phyloP scores from a whole-genome alignment of 2,329 filamentous ascomycete species.

The Colletotrichum sp. region DNA sequence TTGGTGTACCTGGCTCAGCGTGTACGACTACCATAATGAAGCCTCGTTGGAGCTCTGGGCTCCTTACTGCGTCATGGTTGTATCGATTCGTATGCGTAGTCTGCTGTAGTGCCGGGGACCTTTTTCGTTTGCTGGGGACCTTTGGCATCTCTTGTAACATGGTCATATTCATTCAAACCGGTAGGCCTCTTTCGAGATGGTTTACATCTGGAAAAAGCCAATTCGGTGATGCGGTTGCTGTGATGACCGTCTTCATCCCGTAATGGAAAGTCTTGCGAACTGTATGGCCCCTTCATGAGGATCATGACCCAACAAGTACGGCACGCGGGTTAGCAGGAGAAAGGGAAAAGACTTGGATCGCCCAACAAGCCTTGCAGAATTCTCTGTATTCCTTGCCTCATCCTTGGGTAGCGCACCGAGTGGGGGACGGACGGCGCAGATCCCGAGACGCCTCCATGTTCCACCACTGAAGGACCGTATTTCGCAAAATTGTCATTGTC shows the following conservation, averaged over 20 bases:
- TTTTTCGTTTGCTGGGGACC: not conserved
- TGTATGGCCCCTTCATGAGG: not conserved
- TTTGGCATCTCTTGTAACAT: not conserved
- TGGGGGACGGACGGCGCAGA: not conserved
- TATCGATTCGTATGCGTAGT: not conserved
- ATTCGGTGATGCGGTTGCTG: not conserved
- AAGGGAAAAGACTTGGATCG: not conserved
- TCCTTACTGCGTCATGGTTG: not conserved
- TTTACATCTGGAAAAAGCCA: not conserved
- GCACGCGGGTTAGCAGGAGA: not conserved
- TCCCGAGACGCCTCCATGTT: not conserved
- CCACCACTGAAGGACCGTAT: not conserved
- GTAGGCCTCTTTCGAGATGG: not conserved
- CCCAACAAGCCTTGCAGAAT: not conserved
- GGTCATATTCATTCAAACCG: not conserved
- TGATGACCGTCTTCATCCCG: not conserved
- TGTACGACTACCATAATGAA: not conserved
- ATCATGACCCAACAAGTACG: not conserved
- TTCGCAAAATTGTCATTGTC: not conserved
- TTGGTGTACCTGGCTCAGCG: constrained; percentile 10
- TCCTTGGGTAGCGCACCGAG: not conserved
- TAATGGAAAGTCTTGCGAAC: not conserved
- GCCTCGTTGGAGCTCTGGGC: not conserved
- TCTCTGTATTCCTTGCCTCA: not conserved
- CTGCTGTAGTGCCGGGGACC: not conserved